phyloP scores from a whole-genome alignment of 2,329 filamentous ascomycete species.

The Didymellaceae sp. region DNA sequence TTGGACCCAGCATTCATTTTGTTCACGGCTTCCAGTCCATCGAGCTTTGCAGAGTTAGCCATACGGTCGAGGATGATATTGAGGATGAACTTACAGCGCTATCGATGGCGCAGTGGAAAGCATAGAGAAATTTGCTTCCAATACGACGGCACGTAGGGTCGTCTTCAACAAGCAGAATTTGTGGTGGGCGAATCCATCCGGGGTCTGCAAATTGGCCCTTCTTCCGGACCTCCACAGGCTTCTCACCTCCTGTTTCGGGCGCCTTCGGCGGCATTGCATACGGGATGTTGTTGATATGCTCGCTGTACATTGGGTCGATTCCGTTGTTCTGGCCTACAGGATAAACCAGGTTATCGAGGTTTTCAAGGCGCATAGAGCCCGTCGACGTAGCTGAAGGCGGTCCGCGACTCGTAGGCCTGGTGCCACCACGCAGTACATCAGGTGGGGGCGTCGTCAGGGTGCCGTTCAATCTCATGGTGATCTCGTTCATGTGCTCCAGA shows the following conservation, averaged over 20 bases:
- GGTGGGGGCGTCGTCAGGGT: conserved; percentile 64
- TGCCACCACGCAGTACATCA: conserved; percentile 57
- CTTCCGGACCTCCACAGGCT: conserved; percentile 62
- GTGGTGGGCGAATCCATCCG: conserved; percentile 71
- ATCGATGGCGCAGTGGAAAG: conserved; percentile 69
- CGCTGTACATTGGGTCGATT: conserved; percentile 92
- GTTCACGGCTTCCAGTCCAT: conserved; percentile 89
- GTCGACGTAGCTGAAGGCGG: conserved; percentile 58
- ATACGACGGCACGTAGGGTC: conserved; percentile 71
- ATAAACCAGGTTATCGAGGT: conserved; percentile 79
- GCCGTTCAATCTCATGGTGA: conserved; percentile 61
- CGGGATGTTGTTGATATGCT: conserved; percentile 93
- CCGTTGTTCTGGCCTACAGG: conserved; percentile 89
- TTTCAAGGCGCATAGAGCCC: conserved; percentile 60
- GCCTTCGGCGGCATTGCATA: conserved; percentile 77
- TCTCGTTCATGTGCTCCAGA: conserved; percentile 69
- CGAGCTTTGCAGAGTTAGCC: conserved; percentile 60
- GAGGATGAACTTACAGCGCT: conserved; percentile 60
- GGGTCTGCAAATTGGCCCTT: conserved; percentile 68
- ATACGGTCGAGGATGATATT: too few relatives aligned
- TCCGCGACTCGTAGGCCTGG: conserved; percentile 54
- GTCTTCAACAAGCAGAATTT: conserved; percentile 89
- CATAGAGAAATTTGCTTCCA: conserved; percentile 70
- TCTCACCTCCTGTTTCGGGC: conserved; percentile 56
- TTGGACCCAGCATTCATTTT: conserved; percentile 74